Evolutionary conservation across 2,329 filamentous ascomycete genomes (phyloP).

Genomic region (Teratosphaeria viscida): DNA sequence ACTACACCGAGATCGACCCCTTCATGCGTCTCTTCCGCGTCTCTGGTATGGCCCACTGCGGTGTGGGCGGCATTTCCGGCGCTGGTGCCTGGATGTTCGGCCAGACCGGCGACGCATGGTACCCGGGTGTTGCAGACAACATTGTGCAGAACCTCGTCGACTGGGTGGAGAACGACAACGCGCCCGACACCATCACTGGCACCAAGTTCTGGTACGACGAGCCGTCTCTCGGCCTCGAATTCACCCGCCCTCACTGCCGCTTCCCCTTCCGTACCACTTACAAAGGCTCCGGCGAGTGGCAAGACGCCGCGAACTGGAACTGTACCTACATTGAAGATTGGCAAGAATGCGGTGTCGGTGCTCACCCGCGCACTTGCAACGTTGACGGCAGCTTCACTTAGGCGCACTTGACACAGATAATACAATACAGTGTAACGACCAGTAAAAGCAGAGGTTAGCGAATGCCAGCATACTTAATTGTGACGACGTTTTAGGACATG

Average conservation of each 20-base stretch:
- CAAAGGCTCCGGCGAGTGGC: slow-evolving; percentile 25
- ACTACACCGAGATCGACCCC: slow-evolving; percentile 29
- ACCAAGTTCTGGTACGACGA: slow-evolving; percentile 37
- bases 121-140: slow-evolving; percentile 28
- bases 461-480: neutral
- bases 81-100: slow-evolving; percentile 35
- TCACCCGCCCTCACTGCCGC: slow-evolving; percentile 38
- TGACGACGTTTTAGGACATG: neutral
- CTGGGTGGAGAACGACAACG: slow-evolving; percentile 25
- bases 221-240: slow-evolving; percentile 30
- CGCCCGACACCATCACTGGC: slow-evolving; percentile 27
- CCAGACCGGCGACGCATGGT: slow-evolving; percentile 20
- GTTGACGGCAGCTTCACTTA: slow-evolving; percentile 11
- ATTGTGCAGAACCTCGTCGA: slow-evolving; percentile 37
- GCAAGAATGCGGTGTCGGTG: slow-evolving; percentile 14
- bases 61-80: slow-evolving; percentile 31
- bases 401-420: neutral
- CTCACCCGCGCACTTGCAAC: slow-evolving; percentile 4
- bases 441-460: neutral
- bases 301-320: slow-evolving; percentile 26
- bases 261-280: slow-evolving; percentile 26
- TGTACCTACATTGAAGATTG: slow-evolving; percentile 25
- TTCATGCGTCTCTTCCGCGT: slow-evolving; percentile 42
- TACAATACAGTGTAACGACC: neutral
- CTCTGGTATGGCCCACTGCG: slow-evolving; percentile 44